Evolutionary conservation across 176 grass and related monocot species (phyloP).

Genomic region (Calamus simplicifolius): DNA sequence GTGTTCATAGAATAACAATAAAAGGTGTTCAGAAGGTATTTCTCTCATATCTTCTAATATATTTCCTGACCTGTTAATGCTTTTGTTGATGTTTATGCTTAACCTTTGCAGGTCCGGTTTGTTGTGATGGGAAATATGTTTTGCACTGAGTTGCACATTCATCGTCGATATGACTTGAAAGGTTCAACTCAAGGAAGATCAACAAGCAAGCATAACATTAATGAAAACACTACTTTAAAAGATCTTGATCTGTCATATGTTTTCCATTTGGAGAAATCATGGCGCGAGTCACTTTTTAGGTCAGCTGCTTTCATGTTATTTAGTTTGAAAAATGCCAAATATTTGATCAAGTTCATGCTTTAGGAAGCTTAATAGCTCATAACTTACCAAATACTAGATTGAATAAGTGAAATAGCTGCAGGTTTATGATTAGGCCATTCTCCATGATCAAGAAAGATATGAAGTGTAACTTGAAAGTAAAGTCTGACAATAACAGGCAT

Average conservation of each 20-base stretch:
- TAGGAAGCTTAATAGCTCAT: no score
- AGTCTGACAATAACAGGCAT: no score
- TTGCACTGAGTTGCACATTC: conserved; percentile 83
- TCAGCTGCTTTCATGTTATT: conserved; percentile 22
- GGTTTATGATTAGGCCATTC: no score
- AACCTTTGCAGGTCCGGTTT: conserved; percentile 67
- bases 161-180: conserved; percentile 90
- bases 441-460: no score
- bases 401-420: no score
- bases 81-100: conserved; percentile 15
- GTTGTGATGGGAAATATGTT: conserved; percentile 99
- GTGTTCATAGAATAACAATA: conserved; percentile 78
- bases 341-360: neutral
- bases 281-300: conserved; percentile 91
- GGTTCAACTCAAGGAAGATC: conserved; percentile 86
- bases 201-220: conserved; percentile 79
- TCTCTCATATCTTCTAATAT: conserved; percentile 7
- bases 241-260: conserved; percentile 89
- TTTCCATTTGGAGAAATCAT: conserved; percentile 91
- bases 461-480: no score
- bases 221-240: conserved; percentile 81
- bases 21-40: conserved; percentile 70
- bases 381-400: no score
- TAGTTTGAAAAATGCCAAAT: conserved; percentile 15
- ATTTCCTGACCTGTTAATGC: conserved; percentile 12